Base-by-base conservation (phyloP, 2,329 filamentous ascomycete species). In the Arthrobotrys conoides region DNA sequence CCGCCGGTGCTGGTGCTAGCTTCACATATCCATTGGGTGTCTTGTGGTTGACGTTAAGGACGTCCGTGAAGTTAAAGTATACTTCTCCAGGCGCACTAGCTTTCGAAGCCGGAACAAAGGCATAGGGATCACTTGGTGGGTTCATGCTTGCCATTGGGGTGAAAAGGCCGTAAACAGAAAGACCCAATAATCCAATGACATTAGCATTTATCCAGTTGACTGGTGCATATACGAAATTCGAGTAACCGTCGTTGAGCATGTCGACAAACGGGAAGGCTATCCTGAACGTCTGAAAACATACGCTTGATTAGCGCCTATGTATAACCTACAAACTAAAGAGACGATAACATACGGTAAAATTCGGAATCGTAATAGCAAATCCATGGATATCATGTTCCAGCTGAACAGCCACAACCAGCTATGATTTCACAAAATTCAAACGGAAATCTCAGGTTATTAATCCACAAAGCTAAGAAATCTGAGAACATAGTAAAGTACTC, bases 251-350 rank as follows among this genome's bases (percentile, higher is more conserved):
- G 63, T 85, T 84, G 1, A 88, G 83, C 5, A 88, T 81, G 81
- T 89, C 88, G 44, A 89, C 76, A 81, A 89, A 90, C 0, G 88
- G 88, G 72, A 89, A 89, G 80, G 87, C 86, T 76, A 88, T 86
- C 8, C 86, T 85, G 18, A 86, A 83, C 44, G 86, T 86, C 88
- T 89, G 67, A 18, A 5, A 46, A 6, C 20, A 30, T 6, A 30
- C 6, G n/a, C 27, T 30, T 30, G 3, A 30, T 30, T 30, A 30
- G 27, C 27, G 6, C 27, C 27, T 30, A 3, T 30, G 6, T 6
- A 30, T 30, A 30, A 6, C 27, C 6, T 36, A 36, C 9, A 36
- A 6, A 12, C 6, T 5, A 36, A 36, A 6, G 33, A 36, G 33
- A 36, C 5, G 33, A 8, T 1, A 9, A 79, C 86, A 81, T 83